Evolutionary conservation across 73 alveolate species (phyloP).

Genomic region (Stentor roeselii): DNA sequence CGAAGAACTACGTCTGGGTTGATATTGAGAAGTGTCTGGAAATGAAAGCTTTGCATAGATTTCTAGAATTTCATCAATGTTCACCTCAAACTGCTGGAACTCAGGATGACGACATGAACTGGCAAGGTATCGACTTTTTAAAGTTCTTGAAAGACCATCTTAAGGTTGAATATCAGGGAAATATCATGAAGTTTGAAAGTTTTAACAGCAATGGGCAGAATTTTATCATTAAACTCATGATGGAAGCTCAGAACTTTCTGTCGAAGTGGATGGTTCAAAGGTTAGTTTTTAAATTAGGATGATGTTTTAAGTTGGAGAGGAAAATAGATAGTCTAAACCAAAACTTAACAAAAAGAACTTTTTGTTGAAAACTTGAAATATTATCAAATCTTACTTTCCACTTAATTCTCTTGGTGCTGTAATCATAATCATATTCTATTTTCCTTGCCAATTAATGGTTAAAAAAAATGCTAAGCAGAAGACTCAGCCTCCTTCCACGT

Average conservation of each 20-base stretch:
- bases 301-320: too few species aligned
- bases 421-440: too few species aligned
- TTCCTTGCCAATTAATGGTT: neutral
- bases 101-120: slow-evolving; percentile 3
- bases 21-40: slow-evolving; percentile 41
- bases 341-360: too few species aligned
- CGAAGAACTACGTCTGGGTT: slow-evolving; percentile 67
- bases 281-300: neutral
- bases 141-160: neutral
- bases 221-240: neutral
- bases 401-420: too few species aligned
- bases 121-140: neutral
- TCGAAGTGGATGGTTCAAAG: neutral
- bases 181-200: neutral
- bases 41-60: slow-evolving; percentile 26
- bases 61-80: neutral
- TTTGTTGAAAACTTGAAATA: too few species aligned
- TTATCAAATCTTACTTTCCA: too few species aligned
- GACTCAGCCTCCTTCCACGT: neutral
- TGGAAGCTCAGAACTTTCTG: neutral
- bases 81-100: neutral
- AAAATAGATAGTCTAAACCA: too few species aligned
- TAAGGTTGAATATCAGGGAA: neutral
- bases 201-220: neutral
- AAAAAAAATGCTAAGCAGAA: neutral